Percentiles rank a stretch among this genome's conserved stretches.
phyloP scores from a whole-genome alignment of 257 asterid species.

The Cynanchum wilfordii region DNA sequence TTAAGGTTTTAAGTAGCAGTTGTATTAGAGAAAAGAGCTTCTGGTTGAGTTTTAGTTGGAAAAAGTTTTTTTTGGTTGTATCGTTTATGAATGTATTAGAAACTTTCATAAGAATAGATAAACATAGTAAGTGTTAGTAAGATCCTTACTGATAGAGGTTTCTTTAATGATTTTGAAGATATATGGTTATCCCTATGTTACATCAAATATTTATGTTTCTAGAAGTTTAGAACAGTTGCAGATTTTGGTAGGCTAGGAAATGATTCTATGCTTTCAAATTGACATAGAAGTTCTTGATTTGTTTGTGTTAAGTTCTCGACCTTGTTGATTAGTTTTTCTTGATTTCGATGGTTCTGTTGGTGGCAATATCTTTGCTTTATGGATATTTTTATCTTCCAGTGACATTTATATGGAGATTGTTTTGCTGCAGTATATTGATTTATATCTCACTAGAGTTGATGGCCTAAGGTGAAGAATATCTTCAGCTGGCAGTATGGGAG shows the following conservation, averaged over 20 bases:
- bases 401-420: conserved; percentile 11
- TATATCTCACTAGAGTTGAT: conserved; percentile 87
- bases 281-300: background rate
- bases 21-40: background rate
- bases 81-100: background rate
- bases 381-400: background rate
- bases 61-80: background rate
- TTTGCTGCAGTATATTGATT: conserved; percentile 75
- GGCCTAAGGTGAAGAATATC: conserved; percentile 83
- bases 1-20: background rate
- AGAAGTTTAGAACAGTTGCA: background rate
- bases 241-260: background rate
- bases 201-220: background rate
- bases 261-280: background rate
- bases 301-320: background rate
- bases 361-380: background rate
- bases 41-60: background rate
- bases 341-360: background rate
- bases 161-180: background rate
- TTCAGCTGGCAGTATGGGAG: conserved; percentile 40
- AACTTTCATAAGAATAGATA: background rate
- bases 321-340: background rate
- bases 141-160: background rate
- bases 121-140: background rate
- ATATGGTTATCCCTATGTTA: background rate